Evolutionary conservation across 352 stramenopile species (phyloP), one percentile per base, ranked within the genome.

Genomic region (Halophytophthora batemanensis): DNA sequence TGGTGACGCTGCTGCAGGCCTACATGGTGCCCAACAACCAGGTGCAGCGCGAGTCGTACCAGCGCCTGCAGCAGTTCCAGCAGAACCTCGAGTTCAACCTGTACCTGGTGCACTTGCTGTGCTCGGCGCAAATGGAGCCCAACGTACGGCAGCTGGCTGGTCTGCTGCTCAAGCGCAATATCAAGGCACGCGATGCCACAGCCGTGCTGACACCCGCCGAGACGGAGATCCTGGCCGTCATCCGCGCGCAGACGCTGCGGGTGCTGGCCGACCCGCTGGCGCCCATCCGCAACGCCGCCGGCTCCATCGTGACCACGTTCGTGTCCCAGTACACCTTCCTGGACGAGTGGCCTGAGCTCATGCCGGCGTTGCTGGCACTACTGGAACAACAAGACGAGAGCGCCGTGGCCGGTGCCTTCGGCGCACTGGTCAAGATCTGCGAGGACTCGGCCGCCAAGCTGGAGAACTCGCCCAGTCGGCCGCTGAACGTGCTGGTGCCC

Each of bases 401-500:
- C 41, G 82, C 83, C 13, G 70, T 93, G 22, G 82, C 90, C 19
- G 87, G 87, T 6, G 86, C 86, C 8, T 95, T 96, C 53, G 71
- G 77, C 51, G 83, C 84, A 29, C 75, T 96, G 15, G 66, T 78
- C 59, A 96, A 96, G 73, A 87, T 96, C 59, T 93, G 80, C 50
- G 87, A 96, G 50, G 87, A 96, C 68, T 95, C 86, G 52, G 87
- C 86, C 8, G 65, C 80, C 25, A 94, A 96, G 65, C 78, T 96
- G 29, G 82, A 95, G 61, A 87, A 94, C 64, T 93, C 84, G 52
- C 81, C 86, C 21, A 90, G 77, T 28, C 85, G 86, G 0, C 86
- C 86, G 36, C 78, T 96, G 29, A 95, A 93, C 45, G 66, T 79
- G 57, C 77, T 96, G 11, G 80, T 96, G 47, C 87, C 87, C 29